A percentile compares a stretch with the other conserved stretches of the same genome.
These are phyloP conservation scores for Mortierella sp. DNA, from an alignment of 371 early-diverging fungal genomes.

Conservation along the genomic window DNA sequence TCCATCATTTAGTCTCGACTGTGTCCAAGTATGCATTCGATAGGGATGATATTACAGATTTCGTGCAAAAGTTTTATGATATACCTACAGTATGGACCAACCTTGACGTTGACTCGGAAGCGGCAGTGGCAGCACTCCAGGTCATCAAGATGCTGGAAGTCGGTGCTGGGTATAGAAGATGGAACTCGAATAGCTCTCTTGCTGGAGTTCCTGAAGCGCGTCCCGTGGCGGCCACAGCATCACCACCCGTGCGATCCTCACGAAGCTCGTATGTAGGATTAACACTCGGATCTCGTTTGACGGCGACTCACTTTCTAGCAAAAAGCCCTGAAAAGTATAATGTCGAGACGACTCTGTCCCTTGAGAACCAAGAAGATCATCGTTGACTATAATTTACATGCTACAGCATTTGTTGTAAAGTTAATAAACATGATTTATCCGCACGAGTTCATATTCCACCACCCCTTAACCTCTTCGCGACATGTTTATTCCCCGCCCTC, in stretches of 20 bases:
- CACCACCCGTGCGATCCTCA: background rate
- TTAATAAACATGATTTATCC: too few relatives aligned
- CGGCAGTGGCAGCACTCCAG: conserved; percentile 24
- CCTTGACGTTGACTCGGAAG: conserved; percentile 25
- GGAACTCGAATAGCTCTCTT: background rate
- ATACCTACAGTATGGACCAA: conserved; percentile 44
- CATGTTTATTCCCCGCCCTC: conserved; percentile 5
- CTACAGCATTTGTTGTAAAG: background rate
- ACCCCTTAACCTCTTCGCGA: too few relatives aligned
- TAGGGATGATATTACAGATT: conserved; percentile 43
- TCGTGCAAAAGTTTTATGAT: conserved; percentile 18
- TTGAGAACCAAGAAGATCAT: background rate
- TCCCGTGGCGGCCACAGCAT: background rate
- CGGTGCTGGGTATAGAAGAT: conserved; percentile 28
- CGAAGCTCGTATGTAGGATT: conserved; percentile 12
- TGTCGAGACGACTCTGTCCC: background rate
- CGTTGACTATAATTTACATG: too few relatives aligned
- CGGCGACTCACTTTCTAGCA: conserved; percentile 7
- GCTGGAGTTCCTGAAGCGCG: background rate
- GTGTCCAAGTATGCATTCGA: conserved; percentile 52
- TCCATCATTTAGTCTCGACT: conserved; percentile 22
- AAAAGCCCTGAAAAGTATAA: conserved; percentile 17
- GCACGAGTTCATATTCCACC: background rate
- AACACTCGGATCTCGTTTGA: conserved; percentile 18
- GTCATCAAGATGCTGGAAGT: conserved; percentile 39